Evolutionary conservation across 345 rosid species (phyloP).

Genomic region (Erodium maritimum): DNA sequence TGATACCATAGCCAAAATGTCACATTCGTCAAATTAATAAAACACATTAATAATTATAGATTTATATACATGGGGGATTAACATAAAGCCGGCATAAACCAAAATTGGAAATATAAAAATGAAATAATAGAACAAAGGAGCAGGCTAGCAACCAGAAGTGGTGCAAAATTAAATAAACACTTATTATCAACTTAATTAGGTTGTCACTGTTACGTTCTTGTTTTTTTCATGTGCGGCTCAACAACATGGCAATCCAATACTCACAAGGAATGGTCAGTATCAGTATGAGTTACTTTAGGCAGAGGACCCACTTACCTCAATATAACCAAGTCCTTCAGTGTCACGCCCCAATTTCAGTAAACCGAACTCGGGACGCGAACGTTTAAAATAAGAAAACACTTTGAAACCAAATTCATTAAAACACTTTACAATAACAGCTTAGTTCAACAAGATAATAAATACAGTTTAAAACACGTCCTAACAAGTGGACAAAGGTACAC

Average conservation of each 20-base stretch:
- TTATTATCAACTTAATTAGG: neutral
- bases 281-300: neutral
- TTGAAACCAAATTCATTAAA: too few species aligned
- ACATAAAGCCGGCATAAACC: neutral
- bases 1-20: neutral
- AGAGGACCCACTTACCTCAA: slow-evolving; percentile 56
- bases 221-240: slow-evolving; percentile 29
- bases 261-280: slow-evolving; percentile 1
- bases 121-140: neutral
- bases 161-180: neutral
- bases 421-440: too few species aligned
- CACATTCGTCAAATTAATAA: neutral
- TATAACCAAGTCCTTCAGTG: slow-evolving; percentile 94
- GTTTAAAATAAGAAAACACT: too few species aligned
- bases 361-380: too few species aligned
- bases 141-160: neutral
- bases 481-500: too few species aligned
- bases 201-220: too few species aligned
- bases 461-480: too few species aligned
- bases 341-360: too few species aligned
- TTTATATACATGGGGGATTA: neutral
- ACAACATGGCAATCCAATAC: slow-evolving; percentile 20
- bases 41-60: too few species aligned
- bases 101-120: neutral
- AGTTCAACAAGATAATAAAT: too few species aligned